These are phyloP conservation scores for Vinca major DNA, from an alignment of 305 asterid genomes.

Conservation along the genomic window DNA sequence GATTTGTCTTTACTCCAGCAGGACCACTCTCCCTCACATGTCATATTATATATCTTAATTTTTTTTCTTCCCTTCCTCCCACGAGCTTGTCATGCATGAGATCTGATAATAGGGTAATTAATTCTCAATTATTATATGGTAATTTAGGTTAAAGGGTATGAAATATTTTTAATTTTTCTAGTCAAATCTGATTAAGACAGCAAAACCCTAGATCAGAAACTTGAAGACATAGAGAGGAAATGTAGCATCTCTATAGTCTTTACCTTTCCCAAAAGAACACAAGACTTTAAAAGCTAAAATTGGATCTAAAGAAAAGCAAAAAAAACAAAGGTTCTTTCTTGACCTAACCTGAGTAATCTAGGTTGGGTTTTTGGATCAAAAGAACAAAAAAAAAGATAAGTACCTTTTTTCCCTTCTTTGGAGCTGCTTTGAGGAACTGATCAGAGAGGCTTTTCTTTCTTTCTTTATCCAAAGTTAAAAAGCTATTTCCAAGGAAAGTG, in stretches of 20 bases:
- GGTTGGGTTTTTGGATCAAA: slow-evolving; percentile 28
- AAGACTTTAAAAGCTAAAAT: slow-evolving; percentile 6
- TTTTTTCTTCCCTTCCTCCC: neutral
- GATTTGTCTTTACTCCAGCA: neutral
- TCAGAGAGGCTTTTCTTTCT: slow-evolving; percentile 5
- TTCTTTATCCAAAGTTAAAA: slow-evolving; percentile 21
- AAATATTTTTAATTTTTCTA: slow-evolving; percentile 9
- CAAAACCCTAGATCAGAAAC: slow-evolving; percentile 22
- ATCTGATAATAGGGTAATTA: slow-evolving; percentile 17
- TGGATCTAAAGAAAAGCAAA: slow-evolving; percentile 9
- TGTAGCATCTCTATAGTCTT: slow-evolving; percentile 15
- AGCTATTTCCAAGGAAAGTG: slow-evolving; percentile 7
- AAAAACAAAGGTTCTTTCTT: slow-evolving; percentile 10
- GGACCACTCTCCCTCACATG: neutral
- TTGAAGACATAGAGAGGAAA: slow-evolving; percentile 6
- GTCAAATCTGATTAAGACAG: slow-evolving; percentile 11
- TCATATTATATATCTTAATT: neutral
- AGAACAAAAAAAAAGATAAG: slow-evolving; percentile 25
- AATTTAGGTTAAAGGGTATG: slow-evolving; percentile 3
- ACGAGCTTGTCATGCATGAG: slow-evolving; percentile 10
- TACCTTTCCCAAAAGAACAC: slow-evolving; percentile 12
- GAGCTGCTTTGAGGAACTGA: slow-evolving; percentile 25
- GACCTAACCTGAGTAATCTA: slow-evolving; percentile 30
- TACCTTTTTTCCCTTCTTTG: slow-evolving; percentile 34
- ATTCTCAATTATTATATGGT: slow-evolving; percentile 3